Base-by-base conservation (phyloP, 129 eudicot genomes). In the Gnaphalium uliginosum region DNA sequence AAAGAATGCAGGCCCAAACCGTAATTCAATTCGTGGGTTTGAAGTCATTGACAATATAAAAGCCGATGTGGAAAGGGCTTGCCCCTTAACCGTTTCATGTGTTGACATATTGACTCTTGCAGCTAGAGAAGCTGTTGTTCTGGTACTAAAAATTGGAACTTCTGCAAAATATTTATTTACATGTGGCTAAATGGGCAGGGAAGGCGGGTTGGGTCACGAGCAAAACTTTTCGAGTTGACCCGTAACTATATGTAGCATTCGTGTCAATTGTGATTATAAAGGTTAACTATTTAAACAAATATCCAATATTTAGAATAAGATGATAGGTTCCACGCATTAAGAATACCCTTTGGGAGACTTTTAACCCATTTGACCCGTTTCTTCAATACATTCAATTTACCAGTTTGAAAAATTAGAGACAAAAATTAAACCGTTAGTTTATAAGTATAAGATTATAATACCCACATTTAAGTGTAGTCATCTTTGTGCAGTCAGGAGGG, bases 41-140 rank as follows among this genome's bases (percentile, higher is more conserved):
- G 90, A 88, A 13, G 84, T 86, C 48, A 88, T 91, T 6, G 90
- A 88, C 71, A 68, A 60, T 59, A 91, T 91, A 48, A 91, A 91
- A 81, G 87, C 83, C 7, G 89, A 88, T 19, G 78, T 88, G 8
- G 97, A 91, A 81, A 72, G 84, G 54, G 79, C 71, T 65, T 91
- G 97, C 74, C 97, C 97, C 1, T 53, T 17, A 19, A 81, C 78
- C n/a, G 95, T 88, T 25, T 91, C 95, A 3, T 91, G 97, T 74
- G 90, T 78, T 8, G 97, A 91, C 68, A 88, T 91, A 79, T 80
- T 91, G 76, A 66, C 95, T 50, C 85, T 91, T 74, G 97, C 97
- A 24, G 88, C 97, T 70, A 86, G 87, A 78, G 97, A 91, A 81
- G 90, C 95, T 22, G 89, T 91, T 57, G 70, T 64, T 57, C 35